A percentile compares a stretch with the other conserved stretches of the same genome.
Conservation (phyloP, 2,329 filamentous ascomycete genomes). For the Colletotrichum lini region DNA sequence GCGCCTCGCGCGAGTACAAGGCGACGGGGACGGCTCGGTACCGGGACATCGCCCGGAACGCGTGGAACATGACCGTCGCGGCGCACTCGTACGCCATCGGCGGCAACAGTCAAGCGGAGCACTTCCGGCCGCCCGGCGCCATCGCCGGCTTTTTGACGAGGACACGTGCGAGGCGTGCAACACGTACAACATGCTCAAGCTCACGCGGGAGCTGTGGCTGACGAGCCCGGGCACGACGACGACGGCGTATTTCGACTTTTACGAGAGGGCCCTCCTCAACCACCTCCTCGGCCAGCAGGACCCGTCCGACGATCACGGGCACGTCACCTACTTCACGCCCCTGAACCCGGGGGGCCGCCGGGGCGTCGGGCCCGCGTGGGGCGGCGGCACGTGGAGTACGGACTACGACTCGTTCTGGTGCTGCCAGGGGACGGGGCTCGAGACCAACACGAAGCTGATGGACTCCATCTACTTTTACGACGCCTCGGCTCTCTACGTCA, state of each 20-base stretch:
- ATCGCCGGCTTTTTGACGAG: constrained; percentile 59
- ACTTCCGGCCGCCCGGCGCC: constrained; percentile 62
- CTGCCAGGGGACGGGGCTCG: constrained; percentile 65
- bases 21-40: constrained; percentile 61
- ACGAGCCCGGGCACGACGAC: constrained; percentile 55
- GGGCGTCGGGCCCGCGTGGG: constrained; percentile 67
- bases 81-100: constrained; percentile 68
- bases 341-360: constrained; percentile 62
- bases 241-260: constrained; percentile 65
- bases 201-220: constrained; percentile 66
- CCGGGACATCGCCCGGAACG: constrained; percentile 63
- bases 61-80: constrained; percentile 62
- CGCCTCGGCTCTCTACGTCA: constrained; percentile 60
- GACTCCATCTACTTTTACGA: constrained; percentile 67
- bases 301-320: constrained; percentile 59
- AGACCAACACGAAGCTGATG: constrained; percentile 69
- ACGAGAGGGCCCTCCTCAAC: constrained; percentile 65
- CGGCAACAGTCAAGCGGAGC: constrained; percentile 67
- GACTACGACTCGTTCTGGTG: constrained; percentile 69
- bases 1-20: constrained; percentile 63
- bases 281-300: constrained; percentile 66
- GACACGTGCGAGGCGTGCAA: constrained; percentile 69
- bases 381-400: constrained; percentile 68
- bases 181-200: constrained; percentile 70
- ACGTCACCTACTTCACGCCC: constrained; percentile 68